Base-by-base conservation (phyloP, 208 protist species). In the Acanthamoeba rhysodes region DNA sequence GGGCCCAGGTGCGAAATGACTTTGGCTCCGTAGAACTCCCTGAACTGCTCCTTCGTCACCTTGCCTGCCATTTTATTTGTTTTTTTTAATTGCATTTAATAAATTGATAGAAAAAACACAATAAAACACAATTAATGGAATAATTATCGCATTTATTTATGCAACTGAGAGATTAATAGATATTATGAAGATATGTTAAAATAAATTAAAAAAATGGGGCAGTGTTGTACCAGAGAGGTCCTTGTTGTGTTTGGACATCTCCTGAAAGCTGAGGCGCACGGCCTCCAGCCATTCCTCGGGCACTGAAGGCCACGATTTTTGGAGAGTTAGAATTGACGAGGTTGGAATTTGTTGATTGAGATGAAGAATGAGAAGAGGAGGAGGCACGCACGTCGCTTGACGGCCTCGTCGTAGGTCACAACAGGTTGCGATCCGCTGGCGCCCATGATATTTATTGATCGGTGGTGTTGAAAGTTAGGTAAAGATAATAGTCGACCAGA, bases 191-290 rank as follows among this genome's bases (percentile, higher is more conserved):
- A n/a, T n/a, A n/a, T n/a, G n/a, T n/a, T n/a, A n/a, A n/a, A n/a
- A n/a, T n/a, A n/a, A n/a, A n/a, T 45, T 37, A 9, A 74, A 74
- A 74, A 41, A 74, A 74, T 45, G 22, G 18, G 32, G 12, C n/a
- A n/a, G n/a, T n/a, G 20, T 2, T 4, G 76, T 57, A 84, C 76
- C 76, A 27, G 41, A 32, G 16, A 84, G 76, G 76, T 84, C 76
- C 41, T 84, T 84, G 76, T 48, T 57, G 41, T 84, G 76, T 37
- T 84, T 84, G 76, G n/a, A 45, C 76, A 84, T 84, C 76, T 84
- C 76, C 76, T 84, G 76, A 20, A 84, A 84, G 45, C 76, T 84
- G 37, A 84, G 41, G 12, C 76, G 76, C 34, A 84, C 20, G n/a
- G 76, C 76, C 45, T 84, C 76, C 32, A 84, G 9, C 76, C 76